Conservation (phyloP, 305 asterid genomes). For the Salvia sclarea region DNA sequence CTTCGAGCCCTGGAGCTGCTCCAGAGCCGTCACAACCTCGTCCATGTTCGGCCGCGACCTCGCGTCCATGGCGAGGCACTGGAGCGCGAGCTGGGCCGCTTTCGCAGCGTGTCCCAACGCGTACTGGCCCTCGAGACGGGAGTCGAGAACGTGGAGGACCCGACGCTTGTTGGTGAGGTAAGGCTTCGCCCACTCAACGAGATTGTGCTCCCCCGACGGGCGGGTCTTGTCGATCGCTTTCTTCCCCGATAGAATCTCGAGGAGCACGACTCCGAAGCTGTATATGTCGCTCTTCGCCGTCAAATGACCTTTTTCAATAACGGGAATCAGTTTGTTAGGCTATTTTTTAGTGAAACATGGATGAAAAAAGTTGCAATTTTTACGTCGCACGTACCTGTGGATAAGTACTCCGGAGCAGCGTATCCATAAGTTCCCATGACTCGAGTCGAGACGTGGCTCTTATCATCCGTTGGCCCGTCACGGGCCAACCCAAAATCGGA, state of each 20-base stretch:
- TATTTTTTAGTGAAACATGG: background rate
- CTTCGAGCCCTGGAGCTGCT: slow-evolving; percentile 51
- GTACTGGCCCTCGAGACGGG: slow-evolving; percentile 62
- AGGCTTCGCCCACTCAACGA: slow-evolving; percentile 69
- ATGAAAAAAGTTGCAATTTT: background rate
- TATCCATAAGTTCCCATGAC: slow-evolving; percentile 96
- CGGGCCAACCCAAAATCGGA: slow-evolving; percentile 95
- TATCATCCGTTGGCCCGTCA: slow-evolving; percentile 90
- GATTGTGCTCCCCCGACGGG: slow-evolving; percentile 58
- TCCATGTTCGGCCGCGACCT: slow-evolving; percentile 54
- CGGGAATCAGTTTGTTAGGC: slow-evolving; percentile 16
- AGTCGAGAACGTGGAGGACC: slow-evolving; percentile 46
- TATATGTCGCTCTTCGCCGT: slow-evolving; percentile 65
- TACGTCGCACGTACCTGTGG: slow-evolving; percentile 54
- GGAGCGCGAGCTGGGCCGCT: slow-evolving; percentile 52
- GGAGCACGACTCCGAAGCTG: slow-evolving; percentile 66
- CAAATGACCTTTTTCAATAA: slow-evolving; percentile 45
- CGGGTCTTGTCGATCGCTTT: slow-evolving; percentile 66
- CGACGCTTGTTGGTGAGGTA: slow-evolving; percentile 55
- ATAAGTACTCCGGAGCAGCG: slow-evolving; percentile 88
- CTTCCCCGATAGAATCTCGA: slow-evolving; percentile 57
- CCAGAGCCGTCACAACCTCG: slow-evolving; percentile 48
- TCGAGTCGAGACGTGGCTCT: slow-evolving; percentile 86
- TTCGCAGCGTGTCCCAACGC: slow-evolving; percentile 44
- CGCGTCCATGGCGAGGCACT: slow-evolving; percentile 49